Conservation (phyloP, 495 filamentous ascomycete genomes). For the Aspergillus indologenus region DNA sequence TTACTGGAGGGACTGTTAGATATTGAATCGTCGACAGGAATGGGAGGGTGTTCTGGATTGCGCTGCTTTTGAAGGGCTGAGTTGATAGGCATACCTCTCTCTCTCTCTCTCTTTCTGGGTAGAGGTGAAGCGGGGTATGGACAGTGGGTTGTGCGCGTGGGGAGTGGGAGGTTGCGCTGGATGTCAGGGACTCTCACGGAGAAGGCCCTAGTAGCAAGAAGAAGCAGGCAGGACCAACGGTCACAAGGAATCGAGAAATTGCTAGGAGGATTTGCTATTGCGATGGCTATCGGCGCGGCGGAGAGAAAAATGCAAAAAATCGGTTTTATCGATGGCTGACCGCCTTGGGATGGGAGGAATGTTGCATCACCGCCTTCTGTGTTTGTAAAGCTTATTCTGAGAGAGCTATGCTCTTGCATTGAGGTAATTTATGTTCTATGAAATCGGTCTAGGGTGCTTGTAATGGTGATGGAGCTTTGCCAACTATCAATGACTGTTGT, state of each 20-base stretch:
- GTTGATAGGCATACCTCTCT: not conserved
- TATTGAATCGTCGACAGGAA: too few species aligned
- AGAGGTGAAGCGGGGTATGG: not conserved
- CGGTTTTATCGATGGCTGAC: constrained; percentile 25
- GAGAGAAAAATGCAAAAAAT: constrained; percentile 20
- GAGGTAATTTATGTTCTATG: too few species aligned
- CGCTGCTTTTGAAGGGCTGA: not conserved
- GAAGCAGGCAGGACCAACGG: not conserved
- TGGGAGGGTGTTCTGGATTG: too few species aligned
- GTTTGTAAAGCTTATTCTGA: not conserved
- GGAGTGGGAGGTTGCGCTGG: not conserved
- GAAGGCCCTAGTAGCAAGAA: not conserved
- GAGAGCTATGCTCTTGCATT: too few species aligned
- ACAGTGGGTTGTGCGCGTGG: not conserved
- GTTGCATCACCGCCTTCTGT: not conserved
- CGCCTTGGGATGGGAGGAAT: constrained; percentile 15
- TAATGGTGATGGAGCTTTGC: too few species aligned
- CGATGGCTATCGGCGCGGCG: not conserved
- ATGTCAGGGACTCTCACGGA: not conserved
- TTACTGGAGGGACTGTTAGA: not conserved
- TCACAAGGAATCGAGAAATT: not conserved
- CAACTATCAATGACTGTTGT: too few species aligned
- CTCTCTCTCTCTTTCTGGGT: too few species aligned
- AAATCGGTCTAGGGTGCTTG: too few species aligned
- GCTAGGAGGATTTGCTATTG: not conserved